Percentiles rank a stretch among this genome's conserved stretches.
Evolutionary conservation across 2,329 filamentous ascomycete genomes (phyloP).

Genomic region (Pseudophaeomoniella oleicola): DNA sequence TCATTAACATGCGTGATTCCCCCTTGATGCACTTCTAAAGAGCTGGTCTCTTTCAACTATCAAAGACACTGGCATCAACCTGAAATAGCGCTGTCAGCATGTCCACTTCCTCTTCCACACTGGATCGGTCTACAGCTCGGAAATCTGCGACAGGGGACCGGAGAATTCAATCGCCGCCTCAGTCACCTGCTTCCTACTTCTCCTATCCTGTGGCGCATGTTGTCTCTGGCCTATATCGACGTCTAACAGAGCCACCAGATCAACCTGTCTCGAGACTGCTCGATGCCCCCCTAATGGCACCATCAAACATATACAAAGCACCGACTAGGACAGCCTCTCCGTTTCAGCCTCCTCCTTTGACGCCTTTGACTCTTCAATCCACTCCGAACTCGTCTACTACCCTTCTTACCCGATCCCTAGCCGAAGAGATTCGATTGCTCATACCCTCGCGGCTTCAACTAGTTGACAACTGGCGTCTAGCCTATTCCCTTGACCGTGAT

Average conservation of each 20-base stretch:
- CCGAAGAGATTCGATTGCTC: constrained; percentile 85
- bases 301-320: constrained; percentile 41
- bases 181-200: constrained; percentile 20
- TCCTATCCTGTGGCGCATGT: constrained; percentile 37
- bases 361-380: constrained; percentile 55
- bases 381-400: constrained; percentile 44
- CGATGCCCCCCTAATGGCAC: constrained; percentile 11
- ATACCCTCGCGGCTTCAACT: constrained; percentile 78
- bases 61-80: background rate
- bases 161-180: too few species aligned
- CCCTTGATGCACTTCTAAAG: background rate
- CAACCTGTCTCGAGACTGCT: constrained; percentile 11
- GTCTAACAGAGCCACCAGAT: constrained; percentile 36
- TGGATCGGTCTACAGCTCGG: too few species aligned
- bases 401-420: constrained; percentile 58
- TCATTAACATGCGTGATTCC: background rate
- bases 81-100: background rate
- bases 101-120: too few species aligned
- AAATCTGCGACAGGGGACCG: too few species aligned
- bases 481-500: constrained; percentile 84
- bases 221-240: constrained; percentile 51
- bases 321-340: constrained; percentile 53
- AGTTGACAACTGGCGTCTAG: constrained; percentile 69
- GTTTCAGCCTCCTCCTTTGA: constrained; percentile 77
- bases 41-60: background rate